Conservation (phyloP, 345 rosid genomes). For the Lepidium africanum region DNA sequence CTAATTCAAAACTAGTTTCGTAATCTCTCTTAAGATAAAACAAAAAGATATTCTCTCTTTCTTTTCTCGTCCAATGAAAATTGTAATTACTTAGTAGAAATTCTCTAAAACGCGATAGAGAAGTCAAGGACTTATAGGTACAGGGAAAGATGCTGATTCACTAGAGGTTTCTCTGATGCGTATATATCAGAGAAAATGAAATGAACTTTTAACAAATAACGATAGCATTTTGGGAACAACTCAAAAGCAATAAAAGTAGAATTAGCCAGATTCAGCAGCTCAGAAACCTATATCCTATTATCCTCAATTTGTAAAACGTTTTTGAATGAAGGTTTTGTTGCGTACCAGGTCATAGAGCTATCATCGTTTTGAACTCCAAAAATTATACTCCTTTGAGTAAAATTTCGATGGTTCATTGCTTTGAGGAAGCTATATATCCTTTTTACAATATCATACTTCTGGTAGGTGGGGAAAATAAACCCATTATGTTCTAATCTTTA, state of each 20-base stretch:
- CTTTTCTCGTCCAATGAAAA: neutral
- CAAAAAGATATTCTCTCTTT: neutral
- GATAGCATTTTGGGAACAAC: neutral
- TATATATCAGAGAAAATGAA: neutral
- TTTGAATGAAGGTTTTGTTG: neutral
- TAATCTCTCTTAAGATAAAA: neutral
- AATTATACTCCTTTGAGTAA: neutral
- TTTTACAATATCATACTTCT: neutral
- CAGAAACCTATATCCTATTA: neutral
- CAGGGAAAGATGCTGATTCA: neutral
- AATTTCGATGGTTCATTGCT: neutral
- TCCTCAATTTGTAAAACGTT: neutral
- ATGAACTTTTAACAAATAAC: neutral
- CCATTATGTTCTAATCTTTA: neutral
- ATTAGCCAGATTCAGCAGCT: neutral
- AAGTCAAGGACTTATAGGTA: neutral
- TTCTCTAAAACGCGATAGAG: neutral
- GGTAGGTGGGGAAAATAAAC: neutral
- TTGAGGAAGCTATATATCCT: neutral
- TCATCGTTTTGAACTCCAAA: neutral
- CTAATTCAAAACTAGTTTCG: neutral
- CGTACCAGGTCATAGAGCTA: neutral
- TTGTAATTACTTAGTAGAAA: neutral
- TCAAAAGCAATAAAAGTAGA: neutral
- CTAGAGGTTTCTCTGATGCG: neutral